phyloP scores from a whole-genome alignment of 305 asterid genomes.

The Caryopteris hybrid region DNA sequence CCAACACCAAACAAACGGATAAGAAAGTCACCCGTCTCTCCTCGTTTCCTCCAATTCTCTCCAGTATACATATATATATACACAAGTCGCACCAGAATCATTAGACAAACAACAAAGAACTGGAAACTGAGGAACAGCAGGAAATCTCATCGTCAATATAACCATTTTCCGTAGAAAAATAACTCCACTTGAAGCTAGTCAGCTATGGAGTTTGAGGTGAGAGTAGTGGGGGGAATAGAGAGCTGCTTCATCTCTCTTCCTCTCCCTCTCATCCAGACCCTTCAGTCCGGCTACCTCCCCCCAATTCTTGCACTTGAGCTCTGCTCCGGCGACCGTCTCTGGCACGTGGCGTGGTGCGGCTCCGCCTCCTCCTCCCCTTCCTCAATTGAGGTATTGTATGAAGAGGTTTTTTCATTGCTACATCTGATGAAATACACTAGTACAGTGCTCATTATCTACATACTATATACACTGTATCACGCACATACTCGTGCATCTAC shows the following conservation, averaged over 20 bases:
- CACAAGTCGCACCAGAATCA: background rate
- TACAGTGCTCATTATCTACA: background rate
- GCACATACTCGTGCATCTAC: background rate
- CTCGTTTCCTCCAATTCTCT: constrained; percentile 2
- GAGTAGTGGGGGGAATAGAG: constrained; percentile 66
- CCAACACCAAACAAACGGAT: constrained; percentile 13
- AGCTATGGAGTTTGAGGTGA: constrained; percentile 88
- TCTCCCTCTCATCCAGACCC: constrained; percentile 68
- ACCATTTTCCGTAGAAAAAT: background rate
- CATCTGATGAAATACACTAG: background rate
- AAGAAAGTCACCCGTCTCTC: background rate
- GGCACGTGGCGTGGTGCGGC: constrained; percentile 94
- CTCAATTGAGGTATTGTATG: constrained; percentile 59
- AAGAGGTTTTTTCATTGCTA: background rate
- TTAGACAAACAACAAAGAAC: background rate
- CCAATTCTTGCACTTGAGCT: constrained; percentile 83
- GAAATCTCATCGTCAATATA: background rate
- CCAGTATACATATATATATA: background rate
- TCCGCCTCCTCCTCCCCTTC: constrained; percentile 72
- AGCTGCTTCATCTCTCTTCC: constrained; percentile 86
- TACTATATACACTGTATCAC: background rate
- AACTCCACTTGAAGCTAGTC: constrained; percentile 6
- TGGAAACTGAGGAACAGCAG: constrained; percentile 8
- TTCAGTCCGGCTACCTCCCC: constrained; percentile 79
- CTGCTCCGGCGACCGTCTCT: constrained; percentile 44